Evolutionary conservation across 495 filamentous ascomycete species (phyloP), one percentile per base, ranked within the genome.

Genomic region (Aspergillus ellipticus): DNA sequence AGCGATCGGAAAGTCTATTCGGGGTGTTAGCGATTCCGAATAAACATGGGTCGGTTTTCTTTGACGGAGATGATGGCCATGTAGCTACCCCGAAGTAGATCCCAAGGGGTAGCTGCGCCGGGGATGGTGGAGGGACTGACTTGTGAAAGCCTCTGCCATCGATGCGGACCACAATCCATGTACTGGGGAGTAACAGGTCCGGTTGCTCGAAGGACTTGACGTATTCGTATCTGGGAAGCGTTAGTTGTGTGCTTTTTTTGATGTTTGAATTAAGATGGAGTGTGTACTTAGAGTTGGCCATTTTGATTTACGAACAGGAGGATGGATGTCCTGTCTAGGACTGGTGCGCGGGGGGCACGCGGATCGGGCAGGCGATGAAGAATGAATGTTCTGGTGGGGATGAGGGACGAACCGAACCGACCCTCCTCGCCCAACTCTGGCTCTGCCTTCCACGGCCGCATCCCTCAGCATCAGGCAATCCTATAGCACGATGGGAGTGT

Each of bases 101-200:
- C 11, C 29, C 29, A 21, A 21, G 49, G 21, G 17, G 19, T n/a
- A 37, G 17, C 21, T 19, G 26, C 17, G 37, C 15, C 28, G 19
- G 17, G 43, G 22, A 11, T 20, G 47, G n/a, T 42, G 46, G 29
- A 26, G 11, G 21, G 42, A 66, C 77, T 61, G 74, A 92, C 89
- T 92, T 94, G 62, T 91, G 90, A 66, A 97, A 97, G 26, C 89
- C 89, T 55, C 92, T 82, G 4, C 94, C 94, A 67, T 98, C 94
- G 53, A 97, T 85, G 45, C 94, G 85, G 51, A 98, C 84, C 8
- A 97, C 88, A 41, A 97, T 85, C 89, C 89, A 98, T 9, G 93
- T 97, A 58, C 92, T 93, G 22, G 87, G 90, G 4, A 97, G 84
- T 41, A 97, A 75, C 22, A 71, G 71, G 64, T 95, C 89, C 4